Conservation (phyloP, 2,329 filamentous ascomycete species). For the Purpureocillium lavendulum region DNA sequence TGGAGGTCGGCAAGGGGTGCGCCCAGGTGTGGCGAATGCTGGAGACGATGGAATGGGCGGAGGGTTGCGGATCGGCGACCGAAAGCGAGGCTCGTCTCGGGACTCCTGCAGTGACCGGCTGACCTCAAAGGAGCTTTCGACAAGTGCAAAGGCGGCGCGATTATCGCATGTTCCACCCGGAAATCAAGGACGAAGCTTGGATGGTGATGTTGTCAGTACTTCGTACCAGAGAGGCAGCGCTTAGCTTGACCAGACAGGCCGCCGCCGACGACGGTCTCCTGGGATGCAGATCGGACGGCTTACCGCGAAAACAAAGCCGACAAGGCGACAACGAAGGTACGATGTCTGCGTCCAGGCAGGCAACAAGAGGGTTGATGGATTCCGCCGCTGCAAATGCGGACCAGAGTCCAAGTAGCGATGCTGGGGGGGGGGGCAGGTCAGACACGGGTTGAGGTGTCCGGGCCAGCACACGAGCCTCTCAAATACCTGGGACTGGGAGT, state of each 20-base stretch:
- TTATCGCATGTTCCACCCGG: slow-evolving; percentile 23
- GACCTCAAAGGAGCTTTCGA: slow-evolving; percentile 63
- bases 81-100: slow-evolving; percentile 12
- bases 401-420: slow-evolving; percentile 13
- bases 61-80: too few species aligned
- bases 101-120: slow-evolving; percentile 76
- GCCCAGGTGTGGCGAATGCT: slow-evolving; percentile 7
- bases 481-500: neutral
- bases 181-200: slow-evolving; percentile 8
- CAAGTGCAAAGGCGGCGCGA: slow-evolving; percentile 16
- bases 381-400: slow-evolving; percentile 19
- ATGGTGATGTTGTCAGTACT: neutral
- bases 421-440: neutral
- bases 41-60: slow-evolving; percentile 9
- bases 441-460: slow-evolving; percentile 1
- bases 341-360: slow-evolving; percentile 31
- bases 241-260: neutral
- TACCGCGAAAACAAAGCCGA: slow-evolving; percentile 12
- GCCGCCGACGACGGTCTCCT: neutral
- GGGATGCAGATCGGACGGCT: neutral
- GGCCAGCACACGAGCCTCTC: slow-evolving; percentile 1
- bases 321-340: slow-evolving; percentile 19
- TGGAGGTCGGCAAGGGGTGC: neutral
- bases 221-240: neutral
- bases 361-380: slow-evolving; percentile 17